These are phyloP conservation scores for Lepidium africanum DNA, from an alignment of 345 rosid genomes.

Conservation along the genomic window DNA sequence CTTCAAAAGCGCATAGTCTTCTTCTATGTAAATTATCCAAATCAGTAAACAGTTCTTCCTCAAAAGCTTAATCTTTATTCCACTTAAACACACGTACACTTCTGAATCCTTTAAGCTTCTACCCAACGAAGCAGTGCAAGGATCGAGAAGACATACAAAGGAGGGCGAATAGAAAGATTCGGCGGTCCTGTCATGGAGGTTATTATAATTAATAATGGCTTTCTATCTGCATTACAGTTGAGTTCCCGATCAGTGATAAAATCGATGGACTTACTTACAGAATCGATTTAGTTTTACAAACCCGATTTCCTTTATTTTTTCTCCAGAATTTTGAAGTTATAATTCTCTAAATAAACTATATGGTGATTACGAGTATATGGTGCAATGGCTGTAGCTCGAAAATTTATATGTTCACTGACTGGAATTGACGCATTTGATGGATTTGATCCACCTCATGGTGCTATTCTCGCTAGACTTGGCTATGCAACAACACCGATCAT, in stretches of 20 bases:
- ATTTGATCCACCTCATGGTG: conserved; percentile 60
- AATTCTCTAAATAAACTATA: no score
- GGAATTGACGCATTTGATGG: conserved; percentile 86
- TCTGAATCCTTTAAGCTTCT: no score
- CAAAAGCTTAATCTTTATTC: no score
- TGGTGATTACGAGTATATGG: conserved; percentile 66
- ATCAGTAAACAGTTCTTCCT: no score
- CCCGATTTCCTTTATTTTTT: neutral
- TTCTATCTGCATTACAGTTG: conserved; percentile 42
- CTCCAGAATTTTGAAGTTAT: no score
- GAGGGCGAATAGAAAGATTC: no score
- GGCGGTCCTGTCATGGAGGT: no score
- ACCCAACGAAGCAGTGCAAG: no score
- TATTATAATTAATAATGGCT: conserved; percentile 56
- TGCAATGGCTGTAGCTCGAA: conserved; percentile 82
- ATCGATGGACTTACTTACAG: conserved; percentile 73
- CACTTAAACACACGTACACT: no score
- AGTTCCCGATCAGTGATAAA: conserved; percentile 83
- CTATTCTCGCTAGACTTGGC: conserved; percentile 71
- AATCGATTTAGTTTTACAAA: neutral
- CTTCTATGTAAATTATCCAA: no score
- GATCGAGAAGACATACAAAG: no score
- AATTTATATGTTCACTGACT: conserved; percentile 76
- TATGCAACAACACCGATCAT: conserved; percentile 90
- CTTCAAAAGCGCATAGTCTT: no score